Percentiles rank a stretch among this genome's conserved stretches.
phyloP scores from a whole-genome alignment of 2,329 filamentous ascomycete species.

The Albophoma yamanashiensis region DNA sequence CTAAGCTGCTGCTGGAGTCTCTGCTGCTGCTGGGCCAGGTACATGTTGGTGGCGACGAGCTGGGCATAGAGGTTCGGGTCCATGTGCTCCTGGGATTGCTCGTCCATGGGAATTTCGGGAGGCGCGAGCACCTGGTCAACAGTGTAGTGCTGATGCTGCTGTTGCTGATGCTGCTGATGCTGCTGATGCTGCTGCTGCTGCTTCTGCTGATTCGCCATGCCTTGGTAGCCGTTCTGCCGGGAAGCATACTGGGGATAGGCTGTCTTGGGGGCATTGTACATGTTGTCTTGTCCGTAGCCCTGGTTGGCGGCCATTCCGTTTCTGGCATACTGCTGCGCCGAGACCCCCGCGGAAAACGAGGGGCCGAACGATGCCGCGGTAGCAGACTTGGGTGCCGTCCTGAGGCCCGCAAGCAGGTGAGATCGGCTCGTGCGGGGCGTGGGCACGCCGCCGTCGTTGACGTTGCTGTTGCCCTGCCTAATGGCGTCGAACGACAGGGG shows the following conservation, averaged over 20 bases:
- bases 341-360: slow-evolving; percentile 35
- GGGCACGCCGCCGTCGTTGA: slow-evolving; percentile 56
- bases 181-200: background rate
- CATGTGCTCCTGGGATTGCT: slow-evolving; percentile 60
- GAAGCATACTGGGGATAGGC: slow-evolving; percentile 38
- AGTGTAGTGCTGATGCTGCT: slow-evolving; percentile 59
- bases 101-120: slow-evolving; percentile 65
- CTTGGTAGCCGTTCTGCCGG: slow-evolving; percentile 19
- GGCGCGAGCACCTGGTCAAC: slow-evolving; percentile 85
- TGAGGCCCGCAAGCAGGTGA: slow-evolving; percentile 83
- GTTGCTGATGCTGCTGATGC: background rate
- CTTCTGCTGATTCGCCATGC: slow-evolving; percentile 28
- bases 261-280: slow-evolving; percentile 44
- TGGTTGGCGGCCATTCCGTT: slow-evolving; percentile 35
- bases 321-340: slow-evolving; percentile 30
- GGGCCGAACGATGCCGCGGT: slow-evolving; percentile 62
- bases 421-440: slow-evolving; percentile 91
- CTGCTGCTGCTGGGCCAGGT: slow-evolving; percentile 89
- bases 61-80: slow-evolving; percentile 83
- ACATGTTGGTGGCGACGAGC: slow-evolving; percentile 81
- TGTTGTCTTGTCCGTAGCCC: slow-evolving; percentile 28
- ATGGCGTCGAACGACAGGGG: slow-evolving; percentile 68
- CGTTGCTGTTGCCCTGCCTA: slow-evolving; percentile 58
- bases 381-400: slow-evolving; percentile 84
- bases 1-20: slow-evolving; percentile 88